Base-by-base conservation (phyloP, 192 early-diverging fungal genomes). In the Phycomyces blakesleeanus region DNA sequence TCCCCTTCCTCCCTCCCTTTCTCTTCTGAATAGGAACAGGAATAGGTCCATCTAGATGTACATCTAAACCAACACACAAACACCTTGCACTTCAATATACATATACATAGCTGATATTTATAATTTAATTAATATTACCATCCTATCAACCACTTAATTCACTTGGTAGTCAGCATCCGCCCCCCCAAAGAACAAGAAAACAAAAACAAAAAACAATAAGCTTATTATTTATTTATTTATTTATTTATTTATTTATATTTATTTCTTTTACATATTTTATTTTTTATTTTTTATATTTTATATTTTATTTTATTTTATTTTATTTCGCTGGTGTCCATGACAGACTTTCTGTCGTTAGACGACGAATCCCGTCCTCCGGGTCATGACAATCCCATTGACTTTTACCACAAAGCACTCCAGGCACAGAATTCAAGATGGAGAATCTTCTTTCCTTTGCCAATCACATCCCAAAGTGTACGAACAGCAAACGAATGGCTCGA, bases 391-490 rank as follows among this genome's bases (percentile, higher is more conserved):
- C 14, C 40, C 40, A 41, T 41, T 14, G 14, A 41, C 40, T 41
- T 41, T 41, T 41, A 41, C 14, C 6, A 6, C 6, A 41, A 41
- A 14, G 40, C 40, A 41, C 40, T 41, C 6, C 40, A 41, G 14
- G 40, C 40, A 41, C 40, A 41, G 44, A 3, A 7, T 6, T 2
- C 29, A 2, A 34, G 29, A 34, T 34, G 44, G 44, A 3, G 2
- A 18, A 41, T 55, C 16, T 57, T 14, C 22, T 57, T 57, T 57
- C 55, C 55, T 4, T 38, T 57, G 2, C 55, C 52, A 12, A 54
- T 57, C 16, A 16, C 29, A 7, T 37, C 10, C 20, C 26, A 57
- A n/a, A 25, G 22, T 57, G 2, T 57, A 38, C 2, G 29, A 6
- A 37, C 22, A 37, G 12, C 22, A 1, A 37, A 14, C 3, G 26